Conservation (phyloP, 2,329 filamentous ascomycete genomes). For the Ophiostoma australiae region DNA sequence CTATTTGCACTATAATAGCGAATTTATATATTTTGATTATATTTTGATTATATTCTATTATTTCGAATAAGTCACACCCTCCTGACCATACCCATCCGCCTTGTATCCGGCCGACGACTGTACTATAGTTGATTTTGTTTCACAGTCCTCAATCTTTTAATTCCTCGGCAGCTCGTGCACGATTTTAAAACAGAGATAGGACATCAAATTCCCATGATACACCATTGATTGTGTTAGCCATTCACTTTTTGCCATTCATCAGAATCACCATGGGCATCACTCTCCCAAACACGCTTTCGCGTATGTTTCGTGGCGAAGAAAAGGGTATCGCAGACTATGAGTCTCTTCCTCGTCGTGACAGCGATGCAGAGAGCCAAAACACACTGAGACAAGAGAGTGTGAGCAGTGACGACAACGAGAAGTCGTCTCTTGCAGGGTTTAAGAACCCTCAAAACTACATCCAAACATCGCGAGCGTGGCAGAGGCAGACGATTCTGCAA, state of each 20-base stretch:
- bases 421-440: background rate
- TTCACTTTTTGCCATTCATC: background rate
- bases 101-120: background rate
- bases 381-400: background rate
- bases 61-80: background rate
- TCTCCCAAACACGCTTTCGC: slow-evolving; percentile 18
- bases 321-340: slow-evolving; percentile 12
- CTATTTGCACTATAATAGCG: background rate
- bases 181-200: no score
- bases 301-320: slow-evolving; percentile 15
- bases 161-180: no score
- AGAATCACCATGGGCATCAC: background rate
- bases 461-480: background rate
- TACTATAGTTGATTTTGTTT: no score
- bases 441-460: background rate
- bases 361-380: slow-evolving; percentile 2
- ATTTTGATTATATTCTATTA: background rate
- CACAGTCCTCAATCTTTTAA: no score
- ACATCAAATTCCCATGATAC: no score
- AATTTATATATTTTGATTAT: background rate
- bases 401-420: background rate
- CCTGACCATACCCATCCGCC: background rate
- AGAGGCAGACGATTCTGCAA: slow-evolving; percentile 5
- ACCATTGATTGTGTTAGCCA: no score
- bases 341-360: background rate